Conservation (phyloP, 495 filamentous ascomycete species). For the Trichodelitschia bisporula region DNA sequence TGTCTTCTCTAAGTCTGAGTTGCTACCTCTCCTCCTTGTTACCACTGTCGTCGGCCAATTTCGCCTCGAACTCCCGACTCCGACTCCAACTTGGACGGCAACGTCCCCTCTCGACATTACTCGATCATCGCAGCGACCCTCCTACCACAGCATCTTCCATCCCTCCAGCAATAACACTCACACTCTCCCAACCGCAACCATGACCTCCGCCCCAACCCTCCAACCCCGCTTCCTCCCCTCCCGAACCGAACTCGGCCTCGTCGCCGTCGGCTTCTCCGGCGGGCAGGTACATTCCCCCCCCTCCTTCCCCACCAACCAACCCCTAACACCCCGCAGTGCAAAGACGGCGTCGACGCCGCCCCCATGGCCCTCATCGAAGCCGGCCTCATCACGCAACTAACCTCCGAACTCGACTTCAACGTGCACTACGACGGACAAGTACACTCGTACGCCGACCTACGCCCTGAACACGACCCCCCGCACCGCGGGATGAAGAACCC, state of each 20-base stretch:
- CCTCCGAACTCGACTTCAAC: conserved; percentile 64
- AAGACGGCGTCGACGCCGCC: conserved; percentile 78
- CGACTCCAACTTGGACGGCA: no score
- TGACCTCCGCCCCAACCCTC: conserved; percentile 38
- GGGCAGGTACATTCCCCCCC: conserved; percentile 49
- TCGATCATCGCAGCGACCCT: not conserved
- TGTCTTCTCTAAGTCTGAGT: not conserved
- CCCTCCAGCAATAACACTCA: no score
- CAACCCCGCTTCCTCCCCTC: conserved; percentile 58
- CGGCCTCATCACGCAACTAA: conserved; percentile 65
- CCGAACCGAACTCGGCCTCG: conserved; percentile 59
- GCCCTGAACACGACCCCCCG: conserved; percentile 49
- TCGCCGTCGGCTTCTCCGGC: conserved; percentile 91
- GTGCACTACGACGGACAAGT: conserved; percentile 66
- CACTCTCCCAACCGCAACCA: no score
- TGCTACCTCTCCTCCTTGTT: not conserved
- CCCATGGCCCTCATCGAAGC: conserved; percentile 76
- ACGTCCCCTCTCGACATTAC: no score
- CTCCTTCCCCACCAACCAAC: not conserved
- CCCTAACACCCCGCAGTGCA: conserved; percentile 30
- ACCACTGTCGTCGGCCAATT: not conserved
- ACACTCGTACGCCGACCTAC: conserved; percentile 56
- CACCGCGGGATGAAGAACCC: conserved; percentile 87
- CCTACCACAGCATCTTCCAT: not conserved
- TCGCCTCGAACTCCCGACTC: no score